Evolutionary conservation across 2,329 filamentous ascomycete species (phyloP).

Genomic region (Microcyclospora pomicola): DNA sequence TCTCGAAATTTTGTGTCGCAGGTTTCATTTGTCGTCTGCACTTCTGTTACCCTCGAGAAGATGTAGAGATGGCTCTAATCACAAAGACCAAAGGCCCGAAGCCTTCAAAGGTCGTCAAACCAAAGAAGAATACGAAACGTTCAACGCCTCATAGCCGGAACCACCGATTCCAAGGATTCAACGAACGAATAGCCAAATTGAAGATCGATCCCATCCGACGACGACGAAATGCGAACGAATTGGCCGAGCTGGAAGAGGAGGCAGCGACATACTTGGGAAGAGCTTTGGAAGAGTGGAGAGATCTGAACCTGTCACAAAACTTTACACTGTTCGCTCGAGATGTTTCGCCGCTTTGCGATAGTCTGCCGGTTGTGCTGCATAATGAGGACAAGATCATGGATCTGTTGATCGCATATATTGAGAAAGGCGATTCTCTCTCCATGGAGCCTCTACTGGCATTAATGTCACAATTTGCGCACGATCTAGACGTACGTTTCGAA

Average conservation of each 20-base stretch:
- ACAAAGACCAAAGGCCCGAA: conserved; percentile 24
- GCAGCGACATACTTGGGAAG: conserved; percentile 75
- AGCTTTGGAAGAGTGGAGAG: conserved; percentile 74
- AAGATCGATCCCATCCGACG: conserved; percentile 88
- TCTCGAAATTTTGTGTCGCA: no score
- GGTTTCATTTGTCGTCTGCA: no score
- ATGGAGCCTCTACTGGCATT: conserved; percentile 78
- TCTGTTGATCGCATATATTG: conserved; percentile 60
- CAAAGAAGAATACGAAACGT: conserved; percentile 40
- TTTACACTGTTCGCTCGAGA: conserved; percentile 68
- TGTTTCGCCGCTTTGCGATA: conserved; percentile 69
- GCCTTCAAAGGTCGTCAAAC: conserved; percentile 36
- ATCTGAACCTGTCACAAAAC: conserved; percentile 73
- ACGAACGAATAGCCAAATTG: conserved; percentile 75
- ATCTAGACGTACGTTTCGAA: conserved; percentile 76
- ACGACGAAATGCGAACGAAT: conserved; percentile 46
- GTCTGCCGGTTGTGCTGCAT: conserved; percentile 80
- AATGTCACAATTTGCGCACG: conserved; percentile 88
- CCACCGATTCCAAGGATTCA: conserved; percentile 85
- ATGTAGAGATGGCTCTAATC: conserved; percentile 30
- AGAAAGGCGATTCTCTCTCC: conserved; percentile 61
- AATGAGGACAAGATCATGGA: conserved; percentile 77
- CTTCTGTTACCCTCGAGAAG: no score
- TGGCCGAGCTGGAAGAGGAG: conserved; percentile 68
- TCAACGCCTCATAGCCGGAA: conserved; percentile 69